phyloP scores from a whole-genome alignment of 2,329 filamentous ascomycete genomes.

The Tolypocladium inflatum region DNA sequence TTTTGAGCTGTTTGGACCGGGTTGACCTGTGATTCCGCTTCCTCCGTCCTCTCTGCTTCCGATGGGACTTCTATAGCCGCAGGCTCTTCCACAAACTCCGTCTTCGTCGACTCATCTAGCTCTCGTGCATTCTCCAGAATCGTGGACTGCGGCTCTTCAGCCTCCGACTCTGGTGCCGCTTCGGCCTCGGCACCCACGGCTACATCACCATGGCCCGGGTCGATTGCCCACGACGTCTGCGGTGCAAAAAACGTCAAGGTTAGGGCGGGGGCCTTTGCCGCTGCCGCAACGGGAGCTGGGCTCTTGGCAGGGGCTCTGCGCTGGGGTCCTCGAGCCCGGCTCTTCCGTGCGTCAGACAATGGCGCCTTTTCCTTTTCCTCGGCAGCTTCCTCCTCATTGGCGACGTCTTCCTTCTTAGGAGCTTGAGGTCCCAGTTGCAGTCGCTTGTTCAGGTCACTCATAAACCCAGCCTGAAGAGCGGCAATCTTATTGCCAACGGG shows the following conservation, averaged over 20 bases:
- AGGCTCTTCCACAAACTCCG: conserved; percentile 1
- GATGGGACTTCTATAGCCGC: neutral
- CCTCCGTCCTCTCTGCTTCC: neutral
- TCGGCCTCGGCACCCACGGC: conserved; percentile 11
- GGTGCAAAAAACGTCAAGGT: conserved; percentile 37
- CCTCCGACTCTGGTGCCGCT: conserved; percentile 4
- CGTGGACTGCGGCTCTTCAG: neutral
- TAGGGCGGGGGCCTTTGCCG: conserved; percentile 17
- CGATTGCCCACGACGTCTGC: conserved; percentile 42
- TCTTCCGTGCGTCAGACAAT: conserved; percentile 82
- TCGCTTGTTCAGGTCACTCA: conserved; percentile 86
- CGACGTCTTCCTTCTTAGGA: conserved; percentile 63
- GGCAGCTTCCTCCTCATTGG: conserved; percentile 42
- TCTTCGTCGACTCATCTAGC: neutral
- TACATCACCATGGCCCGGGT: conserved; percentile 37
- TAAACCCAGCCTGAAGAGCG: conserved; percentile 80
- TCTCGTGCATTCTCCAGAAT: neutral
- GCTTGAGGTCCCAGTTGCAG: conserved; percentile 77
- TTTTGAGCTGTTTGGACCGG: neutral
- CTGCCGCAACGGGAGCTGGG: conserved; percentile 24
- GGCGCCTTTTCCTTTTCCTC: conserved; percentile 63
- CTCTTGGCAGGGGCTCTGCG: conserved; percentile 56
- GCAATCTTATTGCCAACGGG: conserved; percentile 81
- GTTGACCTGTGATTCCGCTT: neutral
- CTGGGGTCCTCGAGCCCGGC: conserved; percentile 78